These are phyloP conservation scores for Trapa incisa DNA, from an alignment of 345 rosid genomes.

Conservation along the genomic window DNA sequence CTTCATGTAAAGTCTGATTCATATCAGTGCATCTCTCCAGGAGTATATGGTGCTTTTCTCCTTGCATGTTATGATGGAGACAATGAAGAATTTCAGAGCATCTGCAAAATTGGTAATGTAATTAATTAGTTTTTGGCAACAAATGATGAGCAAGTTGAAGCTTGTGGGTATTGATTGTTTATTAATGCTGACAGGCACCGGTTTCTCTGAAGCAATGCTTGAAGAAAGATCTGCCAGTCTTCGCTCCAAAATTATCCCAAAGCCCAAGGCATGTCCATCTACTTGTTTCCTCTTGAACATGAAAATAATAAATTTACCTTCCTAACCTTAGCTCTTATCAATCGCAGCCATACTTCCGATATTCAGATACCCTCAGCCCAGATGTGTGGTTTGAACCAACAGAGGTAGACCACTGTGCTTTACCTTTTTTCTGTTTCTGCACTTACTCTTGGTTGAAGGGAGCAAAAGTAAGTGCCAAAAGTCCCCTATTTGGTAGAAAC, in stretches of 20 bases:
- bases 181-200: slow-evolving; percentile 46
- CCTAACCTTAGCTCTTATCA: slow-evolving; percentile 7
- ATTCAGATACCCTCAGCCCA: slow-evolving; percentile 51
- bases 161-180: slow-evolving; percentile 1
- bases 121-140: slow-evolving; percentile 8
- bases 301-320: background rate
- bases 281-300: slow-evolving; percentile 4
- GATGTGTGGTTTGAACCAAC: slow-evolving; percentile 95
- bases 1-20: background rate
- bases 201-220: slow-evolving; percentile 76
- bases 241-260: slow-evolving; percentile 58
- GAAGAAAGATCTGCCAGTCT: slow-evolving; percentile 81
- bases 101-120: slow-evolving; percentile 79
- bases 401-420: slow-evolving; percentile 39
- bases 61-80: slow-evolving; percentile 76
- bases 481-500: background rate
- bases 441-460: background rate
- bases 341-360: slow-evolving; percentile 63
- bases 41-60: slow-evolving; percentile 90
- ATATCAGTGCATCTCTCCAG: slow-evolving; percentile 17
- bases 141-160: slow-evolving; percentile 2
- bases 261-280: slow-evolving; percentile 61
- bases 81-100: slow-evolving; percentile 88
- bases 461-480: background rate
- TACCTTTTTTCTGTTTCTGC: background rate